Conservation (phyloP, 345 rosid genomes). For the Odontarrhena argentea region DNA sequence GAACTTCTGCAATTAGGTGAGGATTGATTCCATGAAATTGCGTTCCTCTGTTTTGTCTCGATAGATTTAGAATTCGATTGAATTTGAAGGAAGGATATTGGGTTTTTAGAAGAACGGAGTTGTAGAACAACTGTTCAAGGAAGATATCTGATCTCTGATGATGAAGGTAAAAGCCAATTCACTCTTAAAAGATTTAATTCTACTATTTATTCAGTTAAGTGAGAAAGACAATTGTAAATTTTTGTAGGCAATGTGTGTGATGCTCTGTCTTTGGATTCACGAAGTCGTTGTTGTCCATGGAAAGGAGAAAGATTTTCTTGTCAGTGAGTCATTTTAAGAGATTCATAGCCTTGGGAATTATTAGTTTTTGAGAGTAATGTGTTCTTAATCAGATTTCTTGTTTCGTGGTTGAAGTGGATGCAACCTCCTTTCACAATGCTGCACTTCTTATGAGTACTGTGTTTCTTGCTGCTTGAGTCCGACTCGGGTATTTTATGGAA, state of each 20-base stretch:
- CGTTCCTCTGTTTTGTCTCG: slow-evolving; percentile 6
- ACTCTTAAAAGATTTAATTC: not conserved
- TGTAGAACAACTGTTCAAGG: slow-evolving; percentile 90
- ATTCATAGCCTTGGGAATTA: not conserved
- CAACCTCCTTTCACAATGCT: slow-evolving; percentile 73
- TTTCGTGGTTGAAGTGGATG: slow-evolving; percentile 62
- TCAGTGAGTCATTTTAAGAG: slow-evolving; percentile 63
- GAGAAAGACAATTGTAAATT: not conserved
- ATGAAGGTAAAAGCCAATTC: slow-evolving; percentile 54
- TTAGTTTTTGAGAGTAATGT: not conserved
- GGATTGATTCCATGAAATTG: not conserved
- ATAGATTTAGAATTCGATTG: slow-evolving; percentile 19
- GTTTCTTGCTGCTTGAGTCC: slow-evolving; percentile 92
- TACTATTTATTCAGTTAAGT: not conserved
- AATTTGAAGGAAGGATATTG: slow-evolving; percentile 59
- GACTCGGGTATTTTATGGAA: slow-evolving; percentile 51
- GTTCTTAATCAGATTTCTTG: slow-evolving; percentile 24
- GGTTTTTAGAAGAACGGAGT: slow-evolving; percentile 49
- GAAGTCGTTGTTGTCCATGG: slow-evolving; percentile 76
- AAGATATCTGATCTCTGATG: slow-evolving; percentile 81
- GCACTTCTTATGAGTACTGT: slow-evolving; percentile 85
- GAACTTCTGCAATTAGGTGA: slow-evolving; percentile 60
- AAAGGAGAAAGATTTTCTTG: slow-evolving; percentile 89
- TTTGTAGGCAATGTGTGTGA: slow-evolving; percentile 81
- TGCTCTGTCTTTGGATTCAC: slow-evolving; percentile 74